Conservation (phyloP, 106 monocot species). For the Platanthera zijinensis region DNA sequence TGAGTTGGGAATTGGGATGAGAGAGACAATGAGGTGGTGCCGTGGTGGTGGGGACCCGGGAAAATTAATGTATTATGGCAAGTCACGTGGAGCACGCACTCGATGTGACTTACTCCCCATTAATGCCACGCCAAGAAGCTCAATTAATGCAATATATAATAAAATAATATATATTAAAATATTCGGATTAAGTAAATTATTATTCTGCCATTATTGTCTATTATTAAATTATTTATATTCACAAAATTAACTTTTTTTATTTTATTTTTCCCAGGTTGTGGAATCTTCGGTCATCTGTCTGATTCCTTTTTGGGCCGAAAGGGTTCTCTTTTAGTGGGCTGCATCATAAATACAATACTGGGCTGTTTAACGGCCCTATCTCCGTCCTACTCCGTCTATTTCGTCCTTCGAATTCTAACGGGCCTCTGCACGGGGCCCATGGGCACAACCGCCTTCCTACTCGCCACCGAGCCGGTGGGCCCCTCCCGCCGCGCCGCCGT, state of each 20-base stretch:
- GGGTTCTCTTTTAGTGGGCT: slow-evolving; percentile 2
- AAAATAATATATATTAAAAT: too few species aligned
- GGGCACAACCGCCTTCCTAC: slow-evolving; percentile 16
- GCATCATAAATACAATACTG: slow-evolving; percentile 9
- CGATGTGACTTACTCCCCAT: too few species aligned
- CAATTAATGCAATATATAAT: too few species aligned
- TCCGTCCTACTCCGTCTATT: neutral
- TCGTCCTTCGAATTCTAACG: slow-evolving; percentile 11
- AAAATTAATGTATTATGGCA: too few species aligned
- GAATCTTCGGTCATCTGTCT: slow-evolving; percentile 22
- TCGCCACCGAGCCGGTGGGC: slow-evolving; percentile 20
- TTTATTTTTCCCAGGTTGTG: slow-evolving; percentile 11
- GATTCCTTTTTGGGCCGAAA: slow-evolving; percentile 22
- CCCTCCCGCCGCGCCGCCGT: slow-evolving; percentile 10
- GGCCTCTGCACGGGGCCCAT: slow-evolving; percentile 10
- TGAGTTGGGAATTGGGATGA: too few species aligned
- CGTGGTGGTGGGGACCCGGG: too few species aligned
- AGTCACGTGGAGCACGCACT: too few species aligned
- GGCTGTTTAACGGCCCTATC: slow-evolving; percentile 9
- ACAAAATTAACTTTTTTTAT: neutral
- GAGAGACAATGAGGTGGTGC: too few species aligned
- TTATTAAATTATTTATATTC: too few species aligned
- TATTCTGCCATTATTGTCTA: too few species aligned
- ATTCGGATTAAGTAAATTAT: too few species aligned
- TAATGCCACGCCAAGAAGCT: too few species aligned